Evolutionary conservation across 441 rosid genomes (phyloP).

Genomic region (Erodium texanum): DNA sequence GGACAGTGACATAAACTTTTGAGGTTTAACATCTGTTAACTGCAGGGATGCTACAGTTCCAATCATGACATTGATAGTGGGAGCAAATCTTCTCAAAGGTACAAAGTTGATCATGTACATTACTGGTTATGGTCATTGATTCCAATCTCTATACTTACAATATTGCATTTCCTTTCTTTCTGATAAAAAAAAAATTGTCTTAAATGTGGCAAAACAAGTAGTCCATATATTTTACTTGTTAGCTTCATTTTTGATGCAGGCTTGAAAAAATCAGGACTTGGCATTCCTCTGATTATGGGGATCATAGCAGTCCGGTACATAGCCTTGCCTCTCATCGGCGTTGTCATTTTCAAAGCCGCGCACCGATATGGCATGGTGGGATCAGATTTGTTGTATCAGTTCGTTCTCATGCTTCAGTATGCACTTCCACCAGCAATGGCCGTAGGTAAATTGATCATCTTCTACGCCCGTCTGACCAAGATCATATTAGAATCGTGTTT

Average conservation of each 20-base stretch:
- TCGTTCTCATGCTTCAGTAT: constrained; percentile 30
- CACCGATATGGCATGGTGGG: constrained; percentile 23
- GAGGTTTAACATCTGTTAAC: too few species aligned
- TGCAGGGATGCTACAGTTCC: constrained; percentile 73
- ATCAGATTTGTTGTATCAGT: constrained; percentile 26
- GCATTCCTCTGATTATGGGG: constrained; percentile 13
- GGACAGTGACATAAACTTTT: too few species aligned
- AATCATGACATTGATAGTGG: constrained; percentile 52
- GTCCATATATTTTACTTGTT: too few species aligned
- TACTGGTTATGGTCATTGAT: neutral
- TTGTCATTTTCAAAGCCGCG: constrained; percentile 25
- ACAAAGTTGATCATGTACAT: too few species aligned
- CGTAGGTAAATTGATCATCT: constrained; percentile 18
- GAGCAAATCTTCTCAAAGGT: constrained; percentile 76
- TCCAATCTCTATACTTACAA: too few species aligned
- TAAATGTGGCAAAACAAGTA: neutral
- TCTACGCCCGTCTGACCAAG: too few species aligned
- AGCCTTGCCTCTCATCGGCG: constrained; percentile 23
- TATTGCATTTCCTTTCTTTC: too few species aligned
- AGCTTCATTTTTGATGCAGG: constrained; percentile 15
- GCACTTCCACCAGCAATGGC: constrained; percentile 28
- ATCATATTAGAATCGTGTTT: too few species aligned
- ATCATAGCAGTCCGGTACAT: constrained; percentile 21
- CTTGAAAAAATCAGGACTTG: constrained; percentile 18
- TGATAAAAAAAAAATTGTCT: too few species aligned